Evolutionary conservation across 2,329 filamentous ascomycete genomes (phyloP).

Genomic region (Diaporthe citri): DNA sequence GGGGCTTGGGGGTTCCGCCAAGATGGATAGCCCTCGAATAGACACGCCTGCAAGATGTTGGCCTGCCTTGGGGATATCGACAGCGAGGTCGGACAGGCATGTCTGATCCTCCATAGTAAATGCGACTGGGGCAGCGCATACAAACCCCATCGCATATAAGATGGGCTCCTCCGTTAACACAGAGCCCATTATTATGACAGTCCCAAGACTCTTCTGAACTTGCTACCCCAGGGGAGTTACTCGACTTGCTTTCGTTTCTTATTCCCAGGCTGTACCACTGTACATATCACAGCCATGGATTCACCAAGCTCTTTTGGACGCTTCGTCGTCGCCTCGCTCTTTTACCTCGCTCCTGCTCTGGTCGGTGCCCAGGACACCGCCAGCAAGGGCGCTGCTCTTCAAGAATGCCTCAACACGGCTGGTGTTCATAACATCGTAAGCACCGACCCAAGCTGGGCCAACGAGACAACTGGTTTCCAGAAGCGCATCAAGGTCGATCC

Average conservation of each 20-base stretch:
- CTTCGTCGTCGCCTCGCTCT: slow-evolving; percentile 5
- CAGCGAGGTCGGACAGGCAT: background rate
- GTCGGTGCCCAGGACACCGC: slow-evolving; percentile 15
- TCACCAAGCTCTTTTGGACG: slow-evolving; percentile 7
- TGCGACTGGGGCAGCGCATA: background rate
- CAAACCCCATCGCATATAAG: background rate
- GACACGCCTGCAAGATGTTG: background rate
- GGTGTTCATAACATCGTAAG: background rate
- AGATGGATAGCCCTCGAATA: background rate
- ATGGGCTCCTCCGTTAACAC: background rate
- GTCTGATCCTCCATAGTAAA: background rate
- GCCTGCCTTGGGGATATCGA: background rate
- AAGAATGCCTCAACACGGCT: slow-evolving; percentile 12
- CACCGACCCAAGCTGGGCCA: slow-evolving; percentile 9
- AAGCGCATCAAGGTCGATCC: slow-evolving; percentile 17
- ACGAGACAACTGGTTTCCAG: slow-evolving; percentile 13
- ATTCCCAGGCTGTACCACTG: background rate
- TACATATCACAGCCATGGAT: slow-evolving; percentile 24
- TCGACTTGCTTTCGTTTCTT: background rate
- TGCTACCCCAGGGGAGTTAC: background rate
- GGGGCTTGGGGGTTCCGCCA: background rate
- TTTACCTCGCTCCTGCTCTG: background rate
- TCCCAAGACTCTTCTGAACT: too few species aligned
- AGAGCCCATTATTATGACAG: background rate
- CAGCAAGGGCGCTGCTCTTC: slow-evolving; percentile 7